A percentile compares a stretch with the other conserved stretches of the same genome.
Evolutionary conservation across 345 rosid genomes (phyloP).

Genomic region (Arabis hirsuta): DNA sequence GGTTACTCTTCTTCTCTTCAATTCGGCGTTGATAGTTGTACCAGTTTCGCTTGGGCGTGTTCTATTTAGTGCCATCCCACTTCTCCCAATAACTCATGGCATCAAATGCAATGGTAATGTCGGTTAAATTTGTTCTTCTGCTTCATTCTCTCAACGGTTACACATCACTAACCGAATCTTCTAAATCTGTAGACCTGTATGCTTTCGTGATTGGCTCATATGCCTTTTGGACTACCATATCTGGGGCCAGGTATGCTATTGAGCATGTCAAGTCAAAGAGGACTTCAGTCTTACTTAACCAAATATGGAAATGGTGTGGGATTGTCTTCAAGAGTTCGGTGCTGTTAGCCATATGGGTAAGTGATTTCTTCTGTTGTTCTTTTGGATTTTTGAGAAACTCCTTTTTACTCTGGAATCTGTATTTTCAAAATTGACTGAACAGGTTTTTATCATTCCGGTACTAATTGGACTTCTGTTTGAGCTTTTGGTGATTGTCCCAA

Average conservation of each 20-base stretch:
- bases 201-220: constrained; percentile 96
- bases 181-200: constrained; percentile 70
- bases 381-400: background rate
- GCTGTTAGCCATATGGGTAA: constrained; percentile 92
- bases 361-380: constrained; percentile 19
- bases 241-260: constrained; percentile 85
- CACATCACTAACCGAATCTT: constrained; percentile 12
- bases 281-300: constrained; percentile 66
- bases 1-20: constrained; percentile 94
- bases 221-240: constrained; percentile 85
- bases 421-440: constrained; percentile 24
- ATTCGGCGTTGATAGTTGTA: constrained; percentile 84
- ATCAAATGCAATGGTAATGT: constrained; percentile 91
- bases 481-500: constrained; percentile 96
- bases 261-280: constrained; percentile 81
- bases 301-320: constrained; percentile 88
- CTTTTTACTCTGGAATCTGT: constrained; percentile 6
- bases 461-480: constrained; percentile 94
- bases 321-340: constrained; percentile 84
- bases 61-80: constrained; percentile 89
- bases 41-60: constrained; percentile 97
- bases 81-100: constrained; percentile 96
- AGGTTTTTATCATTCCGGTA: constrained; percentile 95
- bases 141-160: background rate
- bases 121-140: constrained; percentile 3